These are phyloP conservation scores for Mucor circinelloides DNA, from an alignment of 371 early-diverging fungal genomes.

Conservation along the genomic window DNA sequence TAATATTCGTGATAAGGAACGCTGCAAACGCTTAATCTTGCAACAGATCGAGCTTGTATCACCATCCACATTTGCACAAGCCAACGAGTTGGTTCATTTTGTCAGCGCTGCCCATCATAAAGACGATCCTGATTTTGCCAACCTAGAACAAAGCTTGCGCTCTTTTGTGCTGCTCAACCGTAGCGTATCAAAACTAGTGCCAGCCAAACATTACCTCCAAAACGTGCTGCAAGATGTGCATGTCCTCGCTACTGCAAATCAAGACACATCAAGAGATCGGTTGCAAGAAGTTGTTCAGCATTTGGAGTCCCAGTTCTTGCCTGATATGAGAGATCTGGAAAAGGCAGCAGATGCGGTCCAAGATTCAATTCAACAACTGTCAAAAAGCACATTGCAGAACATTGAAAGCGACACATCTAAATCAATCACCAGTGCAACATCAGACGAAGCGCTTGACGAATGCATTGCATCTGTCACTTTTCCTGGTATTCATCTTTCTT, in stretches of 20 bases:
- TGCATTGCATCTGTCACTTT: constrained; percentile 74
- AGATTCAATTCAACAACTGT: not conserved
- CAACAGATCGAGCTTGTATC: constrained; percentile 94
- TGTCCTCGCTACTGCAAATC: constrained; percentile 57
- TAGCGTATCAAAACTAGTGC: constrained; percentile 89
- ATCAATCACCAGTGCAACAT: constrained; percentile 10
- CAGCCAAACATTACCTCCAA: constrained; percentile 89
- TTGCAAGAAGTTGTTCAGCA: constrained; percentile 34
- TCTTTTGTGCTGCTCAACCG: constrained; percentile 94
- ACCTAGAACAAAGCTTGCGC: constrained; percentile 84
- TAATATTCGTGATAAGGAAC: constrained; percentile 89
- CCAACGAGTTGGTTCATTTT: constrained; percentile 95
- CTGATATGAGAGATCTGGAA: not conserved
- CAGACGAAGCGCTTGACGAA: constrained; percentile 64
- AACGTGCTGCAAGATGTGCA: constrained; percentile 77
- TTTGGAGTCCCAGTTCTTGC: constrained; percentile 47
- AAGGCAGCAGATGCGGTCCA: not conserved
- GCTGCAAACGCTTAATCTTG: constrained; percentile 89
- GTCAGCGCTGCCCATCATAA: constrained; percentile 74
- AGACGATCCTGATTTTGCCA: constrained; percentile 69
- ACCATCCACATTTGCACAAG: constrained; percentile 89
- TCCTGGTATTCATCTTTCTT: constrained; percentile 79
- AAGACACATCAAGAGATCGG: constrained; percentile 38
- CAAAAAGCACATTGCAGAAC: not conserved
- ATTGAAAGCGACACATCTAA: not conserved